phyloP scores from a whole-genome alignment of 352 stramenopile species.

The Proteromonas lacertae region DNA sequence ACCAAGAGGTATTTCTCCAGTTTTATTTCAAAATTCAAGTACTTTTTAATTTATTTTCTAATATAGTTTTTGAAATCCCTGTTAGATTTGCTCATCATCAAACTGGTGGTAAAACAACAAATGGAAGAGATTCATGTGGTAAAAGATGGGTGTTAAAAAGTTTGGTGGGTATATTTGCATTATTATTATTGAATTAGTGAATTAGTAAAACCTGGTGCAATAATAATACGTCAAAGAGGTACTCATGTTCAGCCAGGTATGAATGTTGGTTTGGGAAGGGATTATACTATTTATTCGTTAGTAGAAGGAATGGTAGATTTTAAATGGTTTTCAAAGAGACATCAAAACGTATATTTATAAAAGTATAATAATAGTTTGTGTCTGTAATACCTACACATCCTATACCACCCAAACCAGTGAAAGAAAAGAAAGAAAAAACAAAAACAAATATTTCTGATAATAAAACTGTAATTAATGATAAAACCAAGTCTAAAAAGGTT shows the following conservation, averaged over 20 bases:
- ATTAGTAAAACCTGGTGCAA: slow-evolving; percentile 54
- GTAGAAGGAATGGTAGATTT: slow-evolving; percentile 46
- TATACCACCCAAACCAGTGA: no score
- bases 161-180: slow-evolving; percentile 32
- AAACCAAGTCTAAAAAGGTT: no score
- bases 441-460: no score
- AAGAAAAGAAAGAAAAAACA: no score
- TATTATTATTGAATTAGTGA: slow-evolving; percentile 13
- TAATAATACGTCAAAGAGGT: slow-evolving; percentile 83
- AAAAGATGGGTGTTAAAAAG: slow-evolving; percentile 85
- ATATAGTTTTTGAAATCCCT: no score
- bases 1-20: no score
- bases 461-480: no score
- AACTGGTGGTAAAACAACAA: slow-evolving; percentile 73
- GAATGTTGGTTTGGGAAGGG: slow-evolving; percentile 62
- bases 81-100: no score
- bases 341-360: slow-evolving; percentile 20
- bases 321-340: slow-evolving; percentile 38
- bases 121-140: slow-evolving; percentile 72
- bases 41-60: no score
- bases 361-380: no score
- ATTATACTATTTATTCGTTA: slow-evolving; percentile 49
- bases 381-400: no score
- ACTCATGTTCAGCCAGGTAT: slow-evolving; percentile 66
- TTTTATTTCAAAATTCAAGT: no score